phyloP scores from a whole-genome alignment of 164 flowering plant species.

The Vitis amurensis region DNA sequence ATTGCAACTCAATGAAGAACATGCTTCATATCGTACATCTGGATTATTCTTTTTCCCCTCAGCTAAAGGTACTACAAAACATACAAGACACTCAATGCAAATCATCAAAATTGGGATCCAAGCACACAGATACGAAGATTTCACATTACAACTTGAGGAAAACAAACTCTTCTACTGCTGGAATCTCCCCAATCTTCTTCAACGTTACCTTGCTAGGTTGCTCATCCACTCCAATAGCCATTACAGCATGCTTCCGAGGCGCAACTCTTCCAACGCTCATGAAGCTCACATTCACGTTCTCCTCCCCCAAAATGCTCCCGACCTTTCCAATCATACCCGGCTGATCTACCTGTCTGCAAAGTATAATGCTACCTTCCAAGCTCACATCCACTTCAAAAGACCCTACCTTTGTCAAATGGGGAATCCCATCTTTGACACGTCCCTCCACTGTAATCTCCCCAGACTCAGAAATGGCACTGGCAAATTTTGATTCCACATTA shows the following conservation, averaged over 20 bases:
- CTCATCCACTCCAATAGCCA: conserved; percentile 92
- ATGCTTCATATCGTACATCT: too few relatives aligned
- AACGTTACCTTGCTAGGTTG: conserved; percentile 55
- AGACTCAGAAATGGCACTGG: conserved; percentile 80
- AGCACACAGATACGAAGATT: background rate
- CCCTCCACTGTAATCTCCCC: conserved; percentile 89
- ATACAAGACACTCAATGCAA: background rate
- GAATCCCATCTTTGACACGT: conserved; percentile 75
- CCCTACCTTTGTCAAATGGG: conserved; percentile 85
- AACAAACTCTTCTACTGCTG: conserved; percentile 83
- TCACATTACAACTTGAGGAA: conserved; percentile 57
- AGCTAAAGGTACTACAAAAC: too few relatives aligned
- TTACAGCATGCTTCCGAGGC: conserved; percentile 77
- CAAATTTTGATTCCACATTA: conserved; percentile 81
- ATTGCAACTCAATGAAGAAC: too few relatives aligned
- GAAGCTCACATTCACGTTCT: conserved; percentile 83
- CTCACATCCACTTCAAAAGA: conserved; percentile 89
- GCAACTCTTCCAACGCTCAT: conserved; percentile 87
- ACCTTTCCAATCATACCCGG: conserved; percentile 89
- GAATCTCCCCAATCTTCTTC: conserved; percentile 68
- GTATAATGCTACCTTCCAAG: conserved; percentile 79
- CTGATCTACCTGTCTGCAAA: conserved; percentile 94
- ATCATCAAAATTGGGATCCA: conserved; percentile 18
- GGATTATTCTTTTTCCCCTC: too few relatives aligned
- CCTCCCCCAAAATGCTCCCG: conserved; percentile 71